Conservation (phyloP, 2,329 filamentous ascomycete species). For the Diaporthe velutina region DNA sequence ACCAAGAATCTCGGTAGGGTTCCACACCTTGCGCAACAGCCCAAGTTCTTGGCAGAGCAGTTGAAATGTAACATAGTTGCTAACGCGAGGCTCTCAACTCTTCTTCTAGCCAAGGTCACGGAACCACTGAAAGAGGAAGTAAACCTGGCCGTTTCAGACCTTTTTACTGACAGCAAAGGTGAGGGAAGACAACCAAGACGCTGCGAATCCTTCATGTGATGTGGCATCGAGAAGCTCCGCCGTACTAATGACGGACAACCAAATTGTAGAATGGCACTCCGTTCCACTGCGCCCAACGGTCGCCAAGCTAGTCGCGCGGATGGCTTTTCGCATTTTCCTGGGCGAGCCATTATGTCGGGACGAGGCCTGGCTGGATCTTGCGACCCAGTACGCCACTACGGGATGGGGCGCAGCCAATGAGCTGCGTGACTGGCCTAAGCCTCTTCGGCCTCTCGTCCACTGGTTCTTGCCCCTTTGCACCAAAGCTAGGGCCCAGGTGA, state of each 20-base stretch:
- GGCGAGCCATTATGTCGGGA: conserved; percentile 59
- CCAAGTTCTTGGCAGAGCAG: background rate
- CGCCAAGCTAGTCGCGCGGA: conserved; percentile 59
- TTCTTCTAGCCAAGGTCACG: background rate
- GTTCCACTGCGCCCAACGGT: conserved; percentile 39
- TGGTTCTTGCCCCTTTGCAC: conserved; percentile 56
- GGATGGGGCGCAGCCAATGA: conserved; percentile 51
- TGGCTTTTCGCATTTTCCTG: conserved; percentile 63
- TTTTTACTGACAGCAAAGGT: background rate
- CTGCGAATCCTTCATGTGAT: background rate
- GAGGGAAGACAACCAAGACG: background rate
- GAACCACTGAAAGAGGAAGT: background rate
- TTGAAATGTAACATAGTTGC: background rate
- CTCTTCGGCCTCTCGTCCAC: conserved; percentile 57
- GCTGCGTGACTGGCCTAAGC: conserved; percentile 55
- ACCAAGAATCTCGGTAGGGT: background rate
- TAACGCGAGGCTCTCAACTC: background rate
- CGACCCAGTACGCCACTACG: conserved; percentile 56
- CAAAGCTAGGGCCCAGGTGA: conserved; percentile 52
- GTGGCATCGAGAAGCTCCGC: background rate
- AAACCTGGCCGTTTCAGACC: background rate
- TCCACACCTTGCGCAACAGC: background rate
- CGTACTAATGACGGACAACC: background rate
- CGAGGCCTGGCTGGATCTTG: conserved; percentile 59
- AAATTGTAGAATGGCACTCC: conserved; percentile 15